These are phyloP conservation scores for Dendrobium officinale DNA, from an alignment of 106 monocot species.

Conservation along the genomic window DNA sequence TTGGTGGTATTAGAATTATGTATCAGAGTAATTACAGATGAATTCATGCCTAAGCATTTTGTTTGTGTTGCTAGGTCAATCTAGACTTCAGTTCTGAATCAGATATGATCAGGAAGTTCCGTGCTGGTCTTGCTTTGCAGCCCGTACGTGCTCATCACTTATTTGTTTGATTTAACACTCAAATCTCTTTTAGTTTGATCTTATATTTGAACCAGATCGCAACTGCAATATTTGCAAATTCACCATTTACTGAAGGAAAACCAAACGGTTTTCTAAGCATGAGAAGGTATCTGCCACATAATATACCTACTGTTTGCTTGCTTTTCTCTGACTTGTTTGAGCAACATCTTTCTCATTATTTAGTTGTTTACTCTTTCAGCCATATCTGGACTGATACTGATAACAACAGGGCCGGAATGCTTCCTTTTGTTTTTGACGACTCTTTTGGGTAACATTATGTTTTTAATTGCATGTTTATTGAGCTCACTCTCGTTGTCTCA, in stretches of 20 bases:
- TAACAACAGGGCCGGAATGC: conserved; percentile 85
- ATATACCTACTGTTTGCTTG: not conserved
- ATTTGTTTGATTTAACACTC: not conserved
- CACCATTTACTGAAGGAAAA: conserved; percentile 96
- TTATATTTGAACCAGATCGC: conserved; percentile 61
- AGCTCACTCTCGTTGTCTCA: not conserved
- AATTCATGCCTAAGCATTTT: conserved; percentile 1
- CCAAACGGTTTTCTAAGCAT: conserved; percentile 96
- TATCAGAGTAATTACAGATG: not conserved
- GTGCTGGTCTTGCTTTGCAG: conserved; percentile 85
- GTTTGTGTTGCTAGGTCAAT: conserved; percentile 63
- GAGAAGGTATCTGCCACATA: conserved; percentile 61
- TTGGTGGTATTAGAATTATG: not conserved
- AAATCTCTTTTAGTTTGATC: not conserved
- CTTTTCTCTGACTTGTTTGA: conserved; percentile 3
- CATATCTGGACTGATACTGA: conserved; percentile 97
- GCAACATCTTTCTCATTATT: conserved; percentile 6
- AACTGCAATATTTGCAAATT: conserved; percentile 97
- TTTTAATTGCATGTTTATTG: not conserved
- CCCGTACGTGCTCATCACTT: conserved; percentile 49
- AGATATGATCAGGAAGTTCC: conserved; percentile 98
- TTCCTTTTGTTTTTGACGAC: conserved; percentile 92
- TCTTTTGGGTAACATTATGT: conserved; percentile 65
- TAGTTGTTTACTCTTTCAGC: conserved; percentile 36
- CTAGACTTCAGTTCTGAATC: conserved; percentile 96